Evolutionary conservation across 2,329 filamentous ascomycete species (phyloP).

Genomic region (Chrysoporthe puriensis): DNA sequence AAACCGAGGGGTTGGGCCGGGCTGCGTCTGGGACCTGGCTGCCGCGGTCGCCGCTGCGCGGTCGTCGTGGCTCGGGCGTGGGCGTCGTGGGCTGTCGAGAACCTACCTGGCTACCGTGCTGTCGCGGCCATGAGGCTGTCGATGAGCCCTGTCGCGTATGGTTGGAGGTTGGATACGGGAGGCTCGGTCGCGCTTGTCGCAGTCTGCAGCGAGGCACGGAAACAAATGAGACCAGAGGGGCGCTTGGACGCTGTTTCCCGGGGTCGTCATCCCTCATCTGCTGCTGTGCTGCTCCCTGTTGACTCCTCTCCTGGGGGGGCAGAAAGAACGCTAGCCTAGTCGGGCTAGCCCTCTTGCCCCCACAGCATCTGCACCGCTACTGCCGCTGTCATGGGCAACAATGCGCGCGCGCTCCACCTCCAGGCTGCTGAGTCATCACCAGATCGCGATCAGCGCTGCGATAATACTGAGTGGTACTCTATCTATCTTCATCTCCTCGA

Average conservation of each 20-base stretch:
- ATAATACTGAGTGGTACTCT: too few species aligned
- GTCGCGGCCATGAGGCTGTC: constrained; percentile 22
- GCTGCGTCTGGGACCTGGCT: background rate
- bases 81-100: background rate
- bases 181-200: background rate
- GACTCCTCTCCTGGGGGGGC: background rate
- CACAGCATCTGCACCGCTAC: background rate
- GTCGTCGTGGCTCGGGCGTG: constrained; percentile 3
- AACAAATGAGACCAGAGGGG: background rate
- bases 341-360: background rate
- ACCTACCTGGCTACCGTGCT: constrained; percentile 19
- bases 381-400: constrained; percentile 10
- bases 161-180: background rate
- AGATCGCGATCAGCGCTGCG: background rate
- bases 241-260: background rate
- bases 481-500: background rate
- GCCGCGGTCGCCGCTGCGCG: background rate
- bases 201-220: constrained; percentile 2
- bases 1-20: constrained; percentile 18
- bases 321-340: background rate
- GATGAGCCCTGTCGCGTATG: constrained; percentile 21
- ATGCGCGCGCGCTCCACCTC: background rate
- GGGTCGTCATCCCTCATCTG: constrained; percentile 7
- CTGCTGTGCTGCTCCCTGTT: background rate
- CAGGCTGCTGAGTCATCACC: background rate